Percentiles rank a stretch among this genome's conserved stretches.
Evolutionary conservation across 164 flowering plant genomes (phyloP).

Genomic region (Paratinospora sagittata): DNA sequence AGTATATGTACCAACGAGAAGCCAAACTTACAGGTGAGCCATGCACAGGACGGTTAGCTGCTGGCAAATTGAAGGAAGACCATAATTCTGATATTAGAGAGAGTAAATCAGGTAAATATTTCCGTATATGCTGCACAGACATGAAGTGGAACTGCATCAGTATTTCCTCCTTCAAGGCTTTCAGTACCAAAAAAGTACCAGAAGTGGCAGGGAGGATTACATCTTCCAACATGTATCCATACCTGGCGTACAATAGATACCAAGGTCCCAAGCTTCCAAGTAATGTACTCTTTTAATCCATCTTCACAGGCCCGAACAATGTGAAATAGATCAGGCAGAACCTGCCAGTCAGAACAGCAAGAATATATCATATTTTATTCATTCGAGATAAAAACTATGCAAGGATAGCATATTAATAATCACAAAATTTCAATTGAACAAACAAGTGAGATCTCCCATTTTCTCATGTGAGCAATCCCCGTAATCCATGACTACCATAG

Average conservation of each 20-base stretch:
- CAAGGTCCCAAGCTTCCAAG: conserved; percentile 93
- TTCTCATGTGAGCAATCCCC: neutral
- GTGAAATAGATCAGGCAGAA: conserved; percentile 89
- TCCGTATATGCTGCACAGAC: conserved; percentile 83
- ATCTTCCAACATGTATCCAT: conserved; percentile 8
- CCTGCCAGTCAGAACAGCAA: conserved; percentile 36
- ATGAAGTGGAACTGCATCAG: conserved; percentile 10
- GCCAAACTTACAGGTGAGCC: conserved; percentile 69
- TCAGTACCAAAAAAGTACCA: neutral
- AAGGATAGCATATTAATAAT: neutral
- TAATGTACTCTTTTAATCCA: conserved; percentile 78
- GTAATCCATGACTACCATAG: neutral
- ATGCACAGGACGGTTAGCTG: conserved; percentile 54
- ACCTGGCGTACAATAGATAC: conserved; percentile 99
- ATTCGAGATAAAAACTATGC: neutral
- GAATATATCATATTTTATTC: neutral
- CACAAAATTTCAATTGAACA: neutral
- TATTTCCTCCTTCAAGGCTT: conserved; percentile 7
- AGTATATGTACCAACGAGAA: neutral
- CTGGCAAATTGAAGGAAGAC: conserved; percentile 84
- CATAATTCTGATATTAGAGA: conserved; percentile 74
- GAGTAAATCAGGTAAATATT: conserved; percentile 85
- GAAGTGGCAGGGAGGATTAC: conserved; percentile 1
- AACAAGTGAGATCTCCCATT: neutral
- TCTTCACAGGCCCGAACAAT: conserved; percentile 88